phyloP scores from a whole-genome alignment of 176 grass and related monocot genomes.

The Rhynchospora breviuscula region DNA sequence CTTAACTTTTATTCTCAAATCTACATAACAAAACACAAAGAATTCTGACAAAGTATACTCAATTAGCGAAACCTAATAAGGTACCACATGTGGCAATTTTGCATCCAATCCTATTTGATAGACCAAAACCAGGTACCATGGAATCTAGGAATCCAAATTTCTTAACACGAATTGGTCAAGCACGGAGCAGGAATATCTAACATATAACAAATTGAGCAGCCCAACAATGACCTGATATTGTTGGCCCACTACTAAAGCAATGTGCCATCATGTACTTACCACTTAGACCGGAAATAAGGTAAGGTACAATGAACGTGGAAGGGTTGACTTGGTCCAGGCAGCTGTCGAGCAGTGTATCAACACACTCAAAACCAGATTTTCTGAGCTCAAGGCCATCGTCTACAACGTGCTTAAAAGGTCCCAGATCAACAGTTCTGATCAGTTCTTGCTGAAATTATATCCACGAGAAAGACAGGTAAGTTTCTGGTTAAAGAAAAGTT shows the following conservation, averaged over 20 bases:
- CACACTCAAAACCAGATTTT: slow-evolving; percentile 94
- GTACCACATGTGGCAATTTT: background rate
- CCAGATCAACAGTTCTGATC: slow-evolving; percentile 85
- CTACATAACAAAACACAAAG: background rate
- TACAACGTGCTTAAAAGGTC: slow-evolving; percentile 90
- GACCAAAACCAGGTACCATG: background rate
- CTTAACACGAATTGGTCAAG: background rate
- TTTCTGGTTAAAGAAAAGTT: background rate
- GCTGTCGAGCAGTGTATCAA: slow-evolving; percentile 77
- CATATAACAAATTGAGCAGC: background rate
- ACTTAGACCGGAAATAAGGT: slow-evolving; percentile 77
- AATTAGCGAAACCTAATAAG: background rate
- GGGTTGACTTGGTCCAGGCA: slow-evolving; percentile 96
- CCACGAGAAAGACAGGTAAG: background rate
- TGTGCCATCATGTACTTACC: slow-evolving; percentile 37
- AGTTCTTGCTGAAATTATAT: slow-evolving; percentile 61
- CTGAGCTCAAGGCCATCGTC: slow-evolving; percentile 86
- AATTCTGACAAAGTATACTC: background rate
- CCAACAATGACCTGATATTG: background rate
- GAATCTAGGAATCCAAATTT: background rate
- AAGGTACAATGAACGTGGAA: slow-evolving; percentile 73
- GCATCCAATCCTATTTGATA: background rate
- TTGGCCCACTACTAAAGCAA: background rate
- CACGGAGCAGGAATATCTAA: background rate
- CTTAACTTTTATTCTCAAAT: background rate